Conservation (phyloP, 1,139 yeast species). For the Protomyces inouyei region DNA sequence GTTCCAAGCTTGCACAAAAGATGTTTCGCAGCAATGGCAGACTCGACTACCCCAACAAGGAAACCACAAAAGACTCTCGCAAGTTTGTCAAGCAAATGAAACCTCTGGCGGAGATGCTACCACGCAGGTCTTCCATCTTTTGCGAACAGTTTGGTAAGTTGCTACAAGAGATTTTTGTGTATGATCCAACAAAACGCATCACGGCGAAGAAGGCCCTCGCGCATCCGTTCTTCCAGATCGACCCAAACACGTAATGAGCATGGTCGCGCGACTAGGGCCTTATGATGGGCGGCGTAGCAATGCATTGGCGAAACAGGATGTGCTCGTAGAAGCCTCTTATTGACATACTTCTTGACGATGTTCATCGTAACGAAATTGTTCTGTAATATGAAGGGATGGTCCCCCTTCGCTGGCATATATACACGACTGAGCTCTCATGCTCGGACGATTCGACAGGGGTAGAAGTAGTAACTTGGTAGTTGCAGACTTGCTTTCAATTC, state of each 20-base stretch:
- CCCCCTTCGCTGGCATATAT: no score
- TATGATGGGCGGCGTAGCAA: no score
- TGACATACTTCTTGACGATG: no score
- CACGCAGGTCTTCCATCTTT: constrained; percentile 38
- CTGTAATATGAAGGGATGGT: no score
- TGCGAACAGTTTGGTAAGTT: constrained; percentile 53
- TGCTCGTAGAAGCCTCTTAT: no score
- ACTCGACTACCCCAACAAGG: constrained; percentile 40
- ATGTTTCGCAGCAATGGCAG: constrained; percentile 32
- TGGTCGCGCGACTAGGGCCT: no score
- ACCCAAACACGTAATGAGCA: not conserved
- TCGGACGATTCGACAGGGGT: no score
- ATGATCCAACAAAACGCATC: constrained; percentile 72
- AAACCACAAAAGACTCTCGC: constrained; percentile 47
- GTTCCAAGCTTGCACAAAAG: constrained; percentile 30
- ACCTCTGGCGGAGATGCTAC: constrained; percentile 10
- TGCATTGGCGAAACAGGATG: no score
- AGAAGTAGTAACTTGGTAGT: no score
- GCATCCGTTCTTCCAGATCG: constrained; percentile 52
- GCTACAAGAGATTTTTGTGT: constrained; percentile 64
- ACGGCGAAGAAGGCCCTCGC: constrained; percentile 67
- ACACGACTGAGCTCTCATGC: no score
- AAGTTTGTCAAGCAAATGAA: constrained; percentile 49
- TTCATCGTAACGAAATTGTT: no score
- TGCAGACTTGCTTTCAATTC: no score